Evolutionary conservation across 1,139 yeast genomes (phyloP), one percentile per base, ranked within the genome.

Genomic region (Kurtzmaniella quercitrusa): DNA sequence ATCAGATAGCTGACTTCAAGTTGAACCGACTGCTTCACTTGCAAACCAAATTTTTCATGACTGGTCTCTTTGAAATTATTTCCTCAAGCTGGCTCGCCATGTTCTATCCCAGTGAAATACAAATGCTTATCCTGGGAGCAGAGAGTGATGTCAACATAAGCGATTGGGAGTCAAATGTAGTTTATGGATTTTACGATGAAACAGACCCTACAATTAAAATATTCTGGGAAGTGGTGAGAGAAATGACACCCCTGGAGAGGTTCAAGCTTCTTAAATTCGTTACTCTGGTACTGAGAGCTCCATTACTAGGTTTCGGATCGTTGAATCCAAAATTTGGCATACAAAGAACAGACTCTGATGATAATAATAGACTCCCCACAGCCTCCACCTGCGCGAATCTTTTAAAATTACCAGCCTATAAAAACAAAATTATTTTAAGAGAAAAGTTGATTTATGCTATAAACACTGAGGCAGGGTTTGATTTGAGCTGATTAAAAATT

Each of bases 321-420:
- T 68, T 94, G 41, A 66, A 65, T 32, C 98, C 99, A 0, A 71
- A 71, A 44, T 89, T 93, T 65, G 95, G 95, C 1, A 85, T 93
- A 38, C 64, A 88, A 39, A 81, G 82, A 52, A 76, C 84, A 1
- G 48, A 46, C 17, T 19, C 23, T n/a, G 20, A 34, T 12, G 72
- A 73, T 6, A 39, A 41, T 3, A 52, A 52, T 3, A 67, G 95
- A 36, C 68, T 93, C 37, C 98, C 98, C 0, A 88, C 97, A 0
- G 87, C 98, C 0, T 81, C 96, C 0, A 93, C 99, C 0, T 93
- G 98, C 68, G 88, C 89, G 21, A 94, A 93, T 57, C 62, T 93
- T 46, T 68, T 93, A 47, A 89, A 86, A 55, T 62, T 94, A 36
- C 98, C 98, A 0, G 85, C 88, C 57, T 93, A 93, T 59, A 65